Evolutionary conservation across 148 eudicot genomes (phyloP).

Genomic region (Chenopodium album): DNA sequence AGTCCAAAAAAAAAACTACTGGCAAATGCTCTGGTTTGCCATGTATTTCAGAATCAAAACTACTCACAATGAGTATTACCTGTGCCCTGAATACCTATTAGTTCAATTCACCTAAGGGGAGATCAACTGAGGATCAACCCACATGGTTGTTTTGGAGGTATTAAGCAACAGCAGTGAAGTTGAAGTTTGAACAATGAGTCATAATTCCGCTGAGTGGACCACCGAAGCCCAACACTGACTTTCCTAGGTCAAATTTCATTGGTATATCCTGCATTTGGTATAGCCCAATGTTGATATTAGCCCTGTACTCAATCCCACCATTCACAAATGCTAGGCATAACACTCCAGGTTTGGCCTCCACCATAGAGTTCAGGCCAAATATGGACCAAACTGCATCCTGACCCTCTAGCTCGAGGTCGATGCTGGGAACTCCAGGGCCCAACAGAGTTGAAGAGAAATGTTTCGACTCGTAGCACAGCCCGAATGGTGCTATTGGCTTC

Average conservation of each 20-base stretch:
- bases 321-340: slow-evolving; percentile 56
- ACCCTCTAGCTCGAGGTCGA: slow-evolving; percentile 48
- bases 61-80: background rate
- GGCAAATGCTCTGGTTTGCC: background rate
- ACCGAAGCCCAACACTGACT: slow-evolving; percentile 46
- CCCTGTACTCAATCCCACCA: slow-evolving; percentile 43
- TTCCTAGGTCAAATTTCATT: slow-evolving; percentile 45
- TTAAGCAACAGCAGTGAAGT: slow-evolving; percentile 39
- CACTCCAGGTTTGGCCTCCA: slow-evolving; percentile 45
- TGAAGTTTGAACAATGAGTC: slow-evolving; percentile 44
- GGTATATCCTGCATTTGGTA: slow-evolving; percentile 48
- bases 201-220: slow-evolving; percentile 29
- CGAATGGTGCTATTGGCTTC: slow-evolving; percentile 44
- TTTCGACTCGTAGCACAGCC: slow-evolving; percentile 45
- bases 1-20: background rate
- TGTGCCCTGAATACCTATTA: background rate
- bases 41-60: background rate
- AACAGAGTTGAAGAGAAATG: slow-evolving; percentile 26
- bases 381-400: slow-evolving; percentile 41
- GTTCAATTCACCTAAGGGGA: background rate
- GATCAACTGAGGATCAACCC: too few species aligned
- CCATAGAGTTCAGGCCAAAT: slow-evolving; percentile 45
- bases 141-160: background rate
- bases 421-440: slow-evolving; percentile 41
- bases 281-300: slow-evolving; percentile 46